Base-by-base conservation (phyloP, 768 basidiomycete species). In the Termitomyces sp. region DNA sequence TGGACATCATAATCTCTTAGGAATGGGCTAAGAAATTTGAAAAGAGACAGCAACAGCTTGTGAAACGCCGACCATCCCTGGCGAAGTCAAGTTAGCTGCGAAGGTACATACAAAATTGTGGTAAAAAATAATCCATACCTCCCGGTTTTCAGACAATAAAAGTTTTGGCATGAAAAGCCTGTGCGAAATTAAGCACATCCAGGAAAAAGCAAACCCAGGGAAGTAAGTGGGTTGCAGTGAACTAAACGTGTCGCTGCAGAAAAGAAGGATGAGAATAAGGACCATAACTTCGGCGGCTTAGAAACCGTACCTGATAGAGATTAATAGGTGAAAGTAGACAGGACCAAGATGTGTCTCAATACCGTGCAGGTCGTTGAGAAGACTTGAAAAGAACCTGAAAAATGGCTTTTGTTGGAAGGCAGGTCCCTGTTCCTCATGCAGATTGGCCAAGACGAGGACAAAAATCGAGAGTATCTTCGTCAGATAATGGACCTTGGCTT, bases 381-480 rank as follows among this genome's bases (percentile, higher is more conserved):
- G 81, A 68, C 92, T 95, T 15, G 95, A 98, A 78, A 98, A 98
- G 76, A 99, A 96, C 54, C 97, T 85, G 77, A 95, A 96, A 79
- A 98, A 98, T 0, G 97, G 96, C 71, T 98, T 94, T 72, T 96
- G 94, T 66, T 95, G 89, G 81, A 99, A 99, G 55, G 84, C 79
- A 0, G 84, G 76, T 3, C 93, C 94, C 70, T 94, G 90, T 67
- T 98, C 94, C 73, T 98, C 94, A 66, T 99, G 96, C 72, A 88
- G 81, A 65, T 94, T 93, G 60, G 97, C 94, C 56, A 99, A 77
- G 10, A 98, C 94, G 58, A 98, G 85, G 29, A 98, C 93, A 70
- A 97, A 90, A 72, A 98, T 98, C 13, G 96, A 96, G 57, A 99
- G 75, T 58, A 98, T 98, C 76, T 98, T 98, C 53, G 92, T 94